Percentiles rank a stretch among this genome's conserved stretches.
Conservation (phyloP, 345 rosid genomes). For the Salix suchowensis region DNA sequence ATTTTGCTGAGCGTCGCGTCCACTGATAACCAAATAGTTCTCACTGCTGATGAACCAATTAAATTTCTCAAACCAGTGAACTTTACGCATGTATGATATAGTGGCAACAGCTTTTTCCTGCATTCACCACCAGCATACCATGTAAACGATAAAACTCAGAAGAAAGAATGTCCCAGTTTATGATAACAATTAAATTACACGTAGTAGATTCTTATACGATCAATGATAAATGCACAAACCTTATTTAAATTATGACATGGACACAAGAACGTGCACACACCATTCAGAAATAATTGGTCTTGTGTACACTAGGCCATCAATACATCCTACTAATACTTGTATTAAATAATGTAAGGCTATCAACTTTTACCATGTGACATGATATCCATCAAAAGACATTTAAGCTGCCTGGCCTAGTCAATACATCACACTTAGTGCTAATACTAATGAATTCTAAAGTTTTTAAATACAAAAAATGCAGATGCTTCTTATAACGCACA, state of each 20-base stretch:
- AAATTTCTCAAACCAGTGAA: slow-evolving; percentile 99
- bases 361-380: neutral
- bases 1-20: slow-evolving; percentile 97
- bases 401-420: neutral
- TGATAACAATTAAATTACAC: neutral
- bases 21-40: slow-evolving; percentile 87
- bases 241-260: neutral
- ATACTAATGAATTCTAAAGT: neutral
- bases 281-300: neutral
- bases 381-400: neutral
- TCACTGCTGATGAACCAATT: slow-evolving; percentile 98
- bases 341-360: neutral
- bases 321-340: neutral
- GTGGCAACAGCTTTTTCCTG: slow-evolving; percentile 88
- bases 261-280: neutral
- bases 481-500: neutral
- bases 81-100: slow-evolving; percentile 90
- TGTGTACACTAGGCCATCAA: neutral
- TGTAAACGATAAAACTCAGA: neutral
- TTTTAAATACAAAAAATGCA: neutral
- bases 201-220: neutral
- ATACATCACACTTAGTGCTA: neutral
- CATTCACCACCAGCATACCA: neutral
- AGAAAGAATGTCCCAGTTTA: neutral
- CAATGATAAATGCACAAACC: neutral